Base-by-base conservation (phyloP, 345 rosid species). In the Aquilaria malaccensis region DNA sequence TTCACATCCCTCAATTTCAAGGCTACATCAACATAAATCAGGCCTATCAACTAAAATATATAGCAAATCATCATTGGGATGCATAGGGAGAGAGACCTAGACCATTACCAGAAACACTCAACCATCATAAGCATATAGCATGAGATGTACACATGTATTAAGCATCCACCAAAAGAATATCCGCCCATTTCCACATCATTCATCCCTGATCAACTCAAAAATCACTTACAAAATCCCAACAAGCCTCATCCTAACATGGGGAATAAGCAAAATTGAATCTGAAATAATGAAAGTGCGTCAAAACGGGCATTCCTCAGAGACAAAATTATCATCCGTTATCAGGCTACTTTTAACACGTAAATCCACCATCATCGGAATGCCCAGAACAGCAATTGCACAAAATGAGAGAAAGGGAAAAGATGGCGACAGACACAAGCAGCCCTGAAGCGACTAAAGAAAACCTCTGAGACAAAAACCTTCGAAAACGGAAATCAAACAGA, bases 311-410 rank as follows among this genome's bases (percentile, higher is more conserved):
- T 46, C 46, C 60, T 57, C 60, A 57, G 47, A n/a, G 2, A 57
- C 30, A 15, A 13, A 31, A 9, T 57, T 57, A 33, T 57, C 60
- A 57, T 57, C 60, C 13, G 33, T 12, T 0, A 37, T 57, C 60
- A 57, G 60, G 47, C 60, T 57, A 57, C 60, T 57, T 57, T 57
- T 57, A 57, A 57, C 60, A 37, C 13, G 10, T 1, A 52, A n/a
- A 57, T 13, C 46, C 9, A 57, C n/a, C 48, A 57, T 57, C 60
- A 37, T 37, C 9, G 49, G 46, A 47, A 57, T 43, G 30, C 55
- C 15, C 15, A 52, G 30, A n/a, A 14, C 15, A 11, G 6, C 14
- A 2, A 29, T 4, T 31, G n/a, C 11, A 11, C 2, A 13, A 0
- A 13, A 13, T 33, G 11, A n/a, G 1, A 22, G 22, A 22, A 22